These are phyloP conservation scores for Kwoniella pini DNA, from an alignment of 768 basidiomycete genomes.

Conservation along the genomic window DNA sequence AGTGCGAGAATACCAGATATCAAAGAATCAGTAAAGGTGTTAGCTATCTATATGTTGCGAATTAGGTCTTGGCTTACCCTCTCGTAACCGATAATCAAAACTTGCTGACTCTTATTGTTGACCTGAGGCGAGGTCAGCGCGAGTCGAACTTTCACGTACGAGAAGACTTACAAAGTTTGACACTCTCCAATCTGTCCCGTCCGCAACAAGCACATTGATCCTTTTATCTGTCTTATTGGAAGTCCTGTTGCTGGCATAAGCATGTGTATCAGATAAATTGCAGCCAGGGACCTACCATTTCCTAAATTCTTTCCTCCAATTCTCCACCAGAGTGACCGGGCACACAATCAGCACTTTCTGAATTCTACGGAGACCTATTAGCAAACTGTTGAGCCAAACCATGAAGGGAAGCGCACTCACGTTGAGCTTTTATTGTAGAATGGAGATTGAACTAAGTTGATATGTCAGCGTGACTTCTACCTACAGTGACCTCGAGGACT, in stretches of 20 bases:
- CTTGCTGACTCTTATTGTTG: conserved; percentile 58
- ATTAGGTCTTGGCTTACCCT: conserved; percentile 54
- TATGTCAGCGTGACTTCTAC: conserved; percentile 9
- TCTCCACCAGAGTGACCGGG: conserved; percentile 87
- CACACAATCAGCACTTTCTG: conserved; percentile 90
- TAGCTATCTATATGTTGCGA: neutral
- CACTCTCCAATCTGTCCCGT: conserved; percentile 60
- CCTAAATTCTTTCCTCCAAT: conserved; percentile 92
- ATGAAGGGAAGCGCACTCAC: conserved; percentile 21
- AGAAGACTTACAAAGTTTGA: conserved; percentile 71
- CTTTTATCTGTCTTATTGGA: conserved; percentile 6
- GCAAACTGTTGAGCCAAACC: neutral
- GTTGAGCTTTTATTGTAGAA: conserved; percentile 29
- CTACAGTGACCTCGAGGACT: neutral
- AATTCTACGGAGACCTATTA: conserved; percentile 52
- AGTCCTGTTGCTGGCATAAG: neutral
- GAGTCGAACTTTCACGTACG: neutral
- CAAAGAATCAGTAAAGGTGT: neutral
- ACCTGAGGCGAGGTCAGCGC: conserved; percentile 19
- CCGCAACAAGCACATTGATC: conserved; percentile 64
- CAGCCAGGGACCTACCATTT: conserved; percentile 72
- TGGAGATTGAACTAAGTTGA: conserved; percentile 44
- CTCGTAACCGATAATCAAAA: conserved; percentile 94
- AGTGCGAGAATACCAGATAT: neutral
- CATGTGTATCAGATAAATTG: neutral